phyloP scores from a whole-genome alignment of 83 land plant species.

The Picea mariana region DNA sequence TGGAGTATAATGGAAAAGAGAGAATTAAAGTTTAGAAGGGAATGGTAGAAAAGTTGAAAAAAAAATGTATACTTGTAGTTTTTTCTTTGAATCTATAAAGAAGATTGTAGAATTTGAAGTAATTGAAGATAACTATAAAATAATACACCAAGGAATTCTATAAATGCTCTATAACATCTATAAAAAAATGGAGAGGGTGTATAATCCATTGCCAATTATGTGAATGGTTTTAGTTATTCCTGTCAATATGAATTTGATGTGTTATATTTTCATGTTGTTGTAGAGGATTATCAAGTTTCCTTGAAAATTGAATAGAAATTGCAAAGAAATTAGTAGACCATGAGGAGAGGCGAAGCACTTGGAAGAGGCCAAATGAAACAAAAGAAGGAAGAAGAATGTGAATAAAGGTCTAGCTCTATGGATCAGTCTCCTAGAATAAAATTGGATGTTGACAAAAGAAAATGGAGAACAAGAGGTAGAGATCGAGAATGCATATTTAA shows the following conservation, averaged over 20 bases:
- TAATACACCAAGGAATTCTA: background rate
- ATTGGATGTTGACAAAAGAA: background rate
- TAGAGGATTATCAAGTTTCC: background rate
- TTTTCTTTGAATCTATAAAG: background rate
- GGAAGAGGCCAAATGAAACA: background rate
- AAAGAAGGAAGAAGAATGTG: background rate
- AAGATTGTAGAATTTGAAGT: background rate
- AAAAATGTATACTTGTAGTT: background rate
- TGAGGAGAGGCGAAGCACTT: background rate
- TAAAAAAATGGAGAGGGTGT: background rate
- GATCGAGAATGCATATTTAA: background rate
- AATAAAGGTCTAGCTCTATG: background rate
- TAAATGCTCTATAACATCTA: background rate
- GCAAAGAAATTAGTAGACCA: background rate
- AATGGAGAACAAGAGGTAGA: too few relatives aligned
- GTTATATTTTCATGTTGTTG: background rate
- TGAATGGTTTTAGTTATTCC: background rate
- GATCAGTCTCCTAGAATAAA: background rate
- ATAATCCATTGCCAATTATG: background rate
- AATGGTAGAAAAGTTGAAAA: background rate
- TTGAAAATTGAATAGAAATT: background rate
- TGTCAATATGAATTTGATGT: background rate
- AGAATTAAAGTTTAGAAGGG: background rate
- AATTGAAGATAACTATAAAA: background rate
- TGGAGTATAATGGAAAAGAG: background rate